Evolutionary conservation across 2,329 filamentous ascomycete genomes (phyloP).

Genomic region (Microdochium nivale): DNA sequence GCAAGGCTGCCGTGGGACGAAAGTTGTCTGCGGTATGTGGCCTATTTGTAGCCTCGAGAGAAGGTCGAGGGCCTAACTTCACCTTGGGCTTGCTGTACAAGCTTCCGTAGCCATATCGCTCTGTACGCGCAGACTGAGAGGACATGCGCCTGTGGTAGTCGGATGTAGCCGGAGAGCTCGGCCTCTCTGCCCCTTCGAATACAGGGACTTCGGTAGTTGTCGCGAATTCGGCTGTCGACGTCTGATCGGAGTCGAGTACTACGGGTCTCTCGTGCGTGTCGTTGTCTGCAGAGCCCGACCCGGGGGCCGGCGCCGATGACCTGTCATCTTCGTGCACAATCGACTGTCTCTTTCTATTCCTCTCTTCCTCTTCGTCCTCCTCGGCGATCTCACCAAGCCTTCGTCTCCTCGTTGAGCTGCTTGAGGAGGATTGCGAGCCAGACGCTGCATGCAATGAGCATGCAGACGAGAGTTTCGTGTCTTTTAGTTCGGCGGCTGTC

Average conservation of each 20-base stretch:
- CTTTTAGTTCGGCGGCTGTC: constrained; percentile 69
- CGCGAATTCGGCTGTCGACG: constrained; percentile 39
- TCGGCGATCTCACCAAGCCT: constrained; percentile 91
- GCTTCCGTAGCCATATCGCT: constrained; percentile 37
- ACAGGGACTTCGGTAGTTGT: constrained; percentile 40
- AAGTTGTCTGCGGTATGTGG: constrained; percentile 54
- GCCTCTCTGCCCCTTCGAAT: constrained; percentile 38
- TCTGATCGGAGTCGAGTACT: constrained; percentile 42
- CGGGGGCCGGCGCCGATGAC: constrained; percentile 15
- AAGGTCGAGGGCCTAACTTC: constrained; percentile 81
- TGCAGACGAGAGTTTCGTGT: constrained; percentile 77
- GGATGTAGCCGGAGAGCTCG: constrained; percentile 35
- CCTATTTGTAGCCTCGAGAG: constrained; percentile 53
- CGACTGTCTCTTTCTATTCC: constrained; percentile 50
- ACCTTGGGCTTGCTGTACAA: constrained; percentile 66
- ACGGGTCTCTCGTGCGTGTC: constrained; percentile 33
- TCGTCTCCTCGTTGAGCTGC: constrained; percentile 66
- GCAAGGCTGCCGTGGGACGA: constrained; percentile 70
- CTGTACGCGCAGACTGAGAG: constrained; percentile 42
- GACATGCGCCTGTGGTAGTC: constrained; percentile 34
- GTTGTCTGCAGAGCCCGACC: no score
- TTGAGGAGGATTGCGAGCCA: constrained; percentile 77
- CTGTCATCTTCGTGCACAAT: constrained; percentile 36
- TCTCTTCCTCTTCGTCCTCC: constrained; percentile 70
- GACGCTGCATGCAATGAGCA: constrained; percentile 86